Evolutionary conservation across 2,329 filamentous ascomycete species (phyloP), one percentile per base, ranked within the genome.

Genomic region (Microdochium trichocladiopsis): DNA sequence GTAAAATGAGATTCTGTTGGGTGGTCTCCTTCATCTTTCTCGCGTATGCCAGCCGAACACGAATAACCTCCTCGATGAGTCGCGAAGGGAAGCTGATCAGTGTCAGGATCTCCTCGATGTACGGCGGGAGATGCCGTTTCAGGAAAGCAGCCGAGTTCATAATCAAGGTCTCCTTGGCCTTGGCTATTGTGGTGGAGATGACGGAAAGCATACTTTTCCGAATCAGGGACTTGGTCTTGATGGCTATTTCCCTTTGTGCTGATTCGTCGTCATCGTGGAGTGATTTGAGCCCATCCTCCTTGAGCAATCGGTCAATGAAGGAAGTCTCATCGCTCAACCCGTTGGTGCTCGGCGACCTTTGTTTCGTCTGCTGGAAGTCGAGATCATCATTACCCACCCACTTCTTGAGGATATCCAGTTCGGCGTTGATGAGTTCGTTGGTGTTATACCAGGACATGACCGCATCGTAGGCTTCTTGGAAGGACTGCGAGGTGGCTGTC

Each of bases 321-420:
- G 91, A 95, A 0, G 90, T 87, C 61, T 96, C 92, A 63, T 97
- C 93, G 24, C 85, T 84, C 48, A 96, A 81, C 53, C 90, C 88
- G 59, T 87, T 83, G 55, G 82, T 82, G 55, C 78, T 79, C 2
- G 84, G 82, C 1, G 88, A 86, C 54, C 82, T 81, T 51, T 83
- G 78, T 57, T 87, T 86, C 22, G 85, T 80, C 63, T 88, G 87
- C 50, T 84, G 84, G 65, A 97, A 99, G 69, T 97, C 91, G 37
- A 99, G 80, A 64, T 96, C 92, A 36, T 92, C 85, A 64, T 99
- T 99, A 51, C 94, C 94, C 24, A 99, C 94, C 94, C 94, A 99
- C 57, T 87, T 91, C 68, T 94, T 92, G 57, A 99, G 71, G 57
- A 97, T 92, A 14, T 85, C 84, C 54, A 99, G 80, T 68, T 99